A percentile compares a stretch with the other conserved stretches of the same genome.
phyloP scores from a whole-genome alignment of 306 rosid genomes.

The Corylus americana region DNA sequence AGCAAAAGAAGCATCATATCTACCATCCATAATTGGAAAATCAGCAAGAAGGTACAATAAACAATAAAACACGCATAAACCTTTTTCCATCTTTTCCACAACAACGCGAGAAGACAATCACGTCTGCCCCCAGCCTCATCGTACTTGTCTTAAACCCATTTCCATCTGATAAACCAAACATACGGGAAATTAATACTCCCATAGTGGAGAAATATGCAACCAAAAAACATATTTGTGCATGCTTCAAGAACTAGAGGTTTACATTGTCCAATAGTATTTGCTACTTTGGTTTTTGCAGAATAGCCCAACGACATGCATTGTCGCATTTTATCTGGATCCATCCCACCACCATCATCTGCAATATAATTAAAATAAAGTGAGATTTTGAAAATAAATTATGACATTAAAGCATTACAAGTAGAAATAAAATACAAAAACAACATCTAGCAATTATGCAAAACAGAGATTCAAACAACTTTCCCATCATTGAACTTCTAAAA shows the following conservation, averaged over 20 bases:
- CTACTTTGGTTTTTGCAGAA: constrained; percentile 81
- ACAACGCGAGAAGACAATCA: constrained; percentile 85
- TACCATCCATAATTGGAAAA: constrained; percentile 17
- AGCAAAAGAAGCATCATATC: constrained; percentile 10
- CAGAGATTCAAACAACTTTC: background rate
- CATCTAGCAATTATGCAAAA: background rate
- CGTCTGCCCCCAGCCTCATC: constrained; percentile 99
- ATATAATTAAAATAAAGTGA: constrained; percentile 29
- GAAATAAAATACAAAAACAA: background rate
- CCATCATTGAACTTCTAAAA: background rate
- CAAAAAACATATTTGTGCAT: constrained; percentile 7
- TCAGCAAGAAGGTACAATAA: constrained; percentile 24
- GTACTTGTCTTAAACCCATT: constrained; percentile 99
- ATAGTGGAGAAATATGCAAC: constrained; percentile 1
- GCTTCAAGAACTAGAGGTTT: constrained; percentile 22
- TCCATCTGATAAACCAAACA: constrained; percentile 67
- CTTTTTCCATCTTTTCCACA: constrained; percentile 65
- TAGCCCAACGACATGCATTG: constrained; percentile 98
- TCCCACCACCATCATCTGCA: constrained; percentile 99
- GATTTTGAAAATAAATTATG: constrained; percentile 6
- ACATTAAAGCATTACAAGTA: background rate
- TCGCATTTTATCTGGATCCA: constrained; percentile 97
- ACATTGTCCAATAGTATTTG: constrained; percentile 95
- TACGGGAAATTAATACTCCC: constrained; percentile 30
- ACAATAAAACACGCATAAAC: constrained; percentile 39